Percentiles rank a stretch among this genome's conserved stretches.
Evolutionary conservation across 495 filamentous ascomycete genomes (phyloP).

Genomic region (Penicillium desertorum): DNA sequence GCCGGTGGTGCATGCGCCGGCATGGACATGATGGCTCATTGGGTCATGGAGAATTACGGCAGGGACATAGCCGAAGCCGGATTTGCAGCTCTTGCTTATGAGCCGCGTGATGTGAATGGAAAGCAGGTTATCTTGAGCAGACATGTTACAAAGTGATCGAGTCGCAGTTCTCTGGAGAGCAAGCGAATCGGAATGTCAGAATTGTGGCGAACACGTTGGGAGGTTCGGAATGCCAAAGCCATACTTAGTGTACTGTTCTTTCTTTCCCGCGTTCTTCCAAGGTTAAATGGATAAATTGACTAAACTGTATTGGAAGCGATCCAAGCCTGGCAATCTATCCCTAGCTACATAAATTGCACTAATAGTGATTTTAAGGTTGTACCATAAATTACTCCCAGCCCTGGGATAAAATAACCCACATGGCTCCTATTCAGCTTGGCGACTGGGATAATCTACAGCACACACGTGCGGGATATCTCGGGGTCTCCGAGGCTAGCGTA

Average conservation of each 20-base stretch:
- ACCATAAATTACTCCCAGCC: too few relatives aligned
- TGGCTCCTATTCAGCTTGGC: neutral
- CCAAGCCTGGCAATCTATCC: too few relatives aligned
- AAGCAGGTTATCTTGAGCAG: neutral
- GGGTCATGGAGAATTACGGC: neutral
- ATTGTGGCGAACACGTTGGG: neutral
- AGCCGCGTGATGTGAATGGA: neutral
- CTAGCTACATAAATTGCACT: too few relatives aligned
- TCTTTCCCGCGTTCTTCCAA: too few relatives aligned
- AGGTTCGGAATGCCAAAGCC: too few relatives aligned
- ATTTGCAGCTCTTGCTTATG: neutral
- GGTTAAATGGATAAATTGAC: too few relatives aligned
- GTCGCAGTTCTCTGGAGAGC: neutral
- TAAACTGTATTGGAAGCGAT: too few relatives aligned
- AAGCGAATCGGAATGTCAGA: neutral
- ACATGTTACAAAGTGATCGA: neutral
- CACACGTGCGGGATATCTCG: neutral
- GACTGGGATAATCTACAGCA: neutral
- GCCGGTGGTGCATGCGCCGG: neutral
- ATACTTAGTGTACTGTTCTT: too few relatives aligned
- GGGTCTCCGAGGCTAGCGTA: conserved; percentile 9
- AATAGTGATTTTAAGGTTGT: too few relatives aligned
- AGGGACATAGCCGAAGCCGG: neutral
- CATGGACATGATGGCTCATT: conserved; percentile 3
- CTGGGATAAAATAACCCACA: too few relatives aligned